Conservation (phyloP, 2,329 filamentous ascomycete genomes). For the Fusarium verticillioides region DNA sequence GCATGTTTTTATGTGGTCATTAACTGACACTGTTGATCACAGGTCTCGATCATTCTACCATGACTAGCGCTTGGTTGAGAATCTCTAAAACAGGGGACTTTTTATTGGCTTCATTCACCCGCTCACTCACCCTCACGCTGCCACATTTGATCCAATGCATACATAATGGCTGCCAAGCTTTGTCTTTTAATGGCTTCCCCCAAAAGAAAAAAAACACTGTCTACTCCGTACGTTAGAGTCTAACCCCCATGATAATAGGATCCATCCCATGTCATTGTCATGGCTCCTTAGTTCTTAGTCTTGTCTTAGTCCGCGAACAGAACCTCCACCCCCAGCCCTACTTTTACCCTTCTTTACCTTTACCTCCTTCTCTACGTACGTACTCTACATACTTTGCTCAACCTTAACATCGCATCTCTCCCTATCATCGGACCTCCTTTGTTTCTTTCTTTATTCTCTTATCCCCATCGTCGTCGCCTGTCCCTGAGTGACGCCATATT, state of each 20-base stretch:
- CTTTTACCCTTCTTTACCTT: conserved; percentile 19
- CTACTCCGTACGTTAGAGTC: background rate
- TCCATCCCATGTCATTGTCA: conserved; percentile 34
- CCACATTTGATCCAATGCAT: background rate
- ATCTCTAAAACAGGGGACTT: conserved; percentile 29
- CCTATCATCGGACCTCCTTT: conserved; percentile 32
- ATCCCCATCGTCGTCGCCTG: conserved; percentile 32
- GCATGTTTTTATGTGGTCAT: background rate
- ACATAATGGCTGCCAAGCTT: conserved; percentile 26
- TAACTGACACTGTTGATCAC: conserved; percentile 10
- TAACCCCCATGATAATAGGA: conserved; percentile 38
- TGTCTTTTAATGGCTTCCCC: conserved; percentile 22
- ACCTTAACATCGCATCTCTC: conserved; percentile 4
- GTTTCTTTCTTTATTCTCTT: conserved; percentile 11
- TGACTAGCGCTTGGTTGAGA: conserved; percentile 8
- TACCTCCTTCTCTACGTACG: background rate
- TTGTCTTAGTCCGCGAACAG: conserved; percentile 17
- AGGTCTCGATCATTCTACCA: conserved; percentile 7
- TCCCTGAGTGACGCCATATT: conserved; percentile 33
- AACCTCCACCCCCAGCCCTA: conserved; percentile 39
- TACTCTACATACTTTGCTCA: background rate
- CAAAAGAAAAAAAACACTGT: background rate
- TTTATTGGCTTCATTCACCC: conserved; percentile 13
- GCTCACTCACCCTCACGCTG: background rate
- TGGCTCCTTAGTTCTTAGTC: conserved; percentile 27